Evolutionary conservation across 495 filamentous ascomycete species (phyloP).

Genomic region (Trichoderma asperelloides): DNA sequence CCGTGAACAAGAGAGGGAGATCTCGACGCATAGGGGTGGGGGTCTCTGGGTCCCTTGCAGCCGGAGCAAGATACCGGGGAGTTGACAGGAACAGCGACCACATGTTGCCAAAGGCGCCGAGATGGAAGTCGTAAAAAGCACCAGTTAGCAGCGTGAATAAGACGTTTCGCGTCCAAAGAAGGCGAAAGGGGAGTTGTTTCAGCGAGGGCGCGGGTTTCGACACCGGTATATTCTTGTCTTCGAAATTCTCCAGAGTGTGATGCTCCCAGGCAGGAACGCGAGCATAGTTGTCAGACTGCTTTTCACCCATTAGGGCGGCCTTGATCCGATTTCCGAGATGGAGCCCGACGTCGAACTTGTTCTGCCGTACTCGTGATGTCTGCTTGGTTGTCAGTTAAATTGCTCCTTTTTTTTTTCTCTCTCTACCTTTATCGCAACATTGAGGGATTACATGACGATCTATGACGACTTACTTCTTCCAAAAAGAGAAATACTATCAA

Average conservation of each 20-base stretch:
- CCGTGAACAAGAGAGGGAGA: constrained; percentile 62
- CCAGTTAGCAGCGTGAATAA: constrained; percentile 52
- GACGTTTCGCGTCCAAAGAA: constrained; percentile 75
- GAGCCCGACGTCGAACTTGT: constrained; percentile 35
- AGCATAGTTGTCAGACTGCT: constrained; percentile 13
- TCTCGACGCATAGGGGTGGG: background rate
- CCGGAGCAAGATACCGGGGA: constrained; percentile 24
- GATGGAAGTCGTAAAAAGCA: constrained; percentile 63
- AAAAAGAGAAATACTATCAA: constrained; percentile 48
- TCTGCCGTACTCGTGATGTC: constrained; percentile 32
- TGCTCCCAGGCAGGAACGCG: constrained; percentile 2
- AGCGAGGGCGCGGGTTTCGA: background rate
- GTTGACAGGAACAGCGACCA: constrained; percentile 82
- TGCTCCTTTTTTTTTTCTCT: background rate
- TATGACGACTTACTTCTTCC: constrained; percentile 44
- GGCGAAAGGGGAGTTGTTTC: constrained; percentile 50
- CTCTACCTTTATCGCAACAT: no score
- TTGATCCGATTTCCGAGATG: constrained; percentile 17
- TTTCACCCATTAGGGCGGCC: background rate
- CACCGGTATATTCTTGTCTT: background rate
- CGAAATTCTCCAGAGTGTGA: background rate
- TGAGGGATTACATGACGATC: background rate
- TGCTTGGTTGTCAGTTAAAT: constrained; percentile 16
- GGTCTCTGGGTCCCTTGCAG: constrained; percentile 28
- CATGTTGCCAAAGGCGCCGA: constrained; percentile 76